These are phyloP conservation scores for Evansstolkia leycettana DNA, from an alignment of 495 filamentous ascomycete genomes.

Conservation along the genomic window DNA sequence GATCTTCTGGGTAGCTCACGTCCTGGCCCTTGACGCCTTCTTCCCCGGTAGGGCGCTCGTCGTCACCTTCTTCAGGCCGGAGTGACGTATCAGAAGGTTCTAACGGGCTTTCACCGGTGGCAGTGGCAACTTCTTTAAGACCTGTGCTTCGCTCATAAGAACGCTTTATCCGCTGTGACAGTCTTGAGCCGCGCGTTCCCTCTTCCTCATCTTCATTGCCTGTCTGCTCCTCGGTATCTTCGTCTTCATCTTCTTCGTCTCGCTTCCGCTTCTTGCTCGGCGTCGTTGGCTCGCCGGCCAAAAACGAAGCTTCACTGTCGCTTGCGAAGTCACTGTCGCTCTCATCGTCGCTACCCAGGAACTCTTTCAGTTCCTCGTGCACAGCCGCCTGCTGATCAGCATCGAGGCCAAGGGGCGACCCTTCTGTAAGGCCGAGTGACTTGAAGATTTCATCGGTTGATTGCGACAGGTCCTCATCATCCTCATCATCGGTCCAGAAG, in stretches of 20 bases:
- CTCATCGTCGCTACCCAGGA: slow-evolving; percentile 56
- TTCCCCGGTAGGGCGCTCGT: slow-evolving; percentile 25
- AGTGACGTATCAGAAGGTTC: slow-evolving; percentile 36
- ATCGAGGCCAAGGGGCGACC: slow-evolving; percentile 28
- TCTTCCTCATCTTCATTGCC: slow-evolving; percentile 6
- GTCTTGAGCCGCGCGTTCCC: slow-evolving; percentile 23
- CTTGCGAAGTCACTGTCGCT: slow-evolving; percentile 24
- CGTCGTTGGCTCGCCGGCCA: slow-evolving; percentile 14
- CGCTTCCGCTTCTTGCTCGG: slow-evolving; percentile 31
- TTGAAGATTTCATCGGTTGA: slow-evolving; percentile 33
- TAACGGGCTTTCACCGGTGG: slow-evolving; percentile 27
- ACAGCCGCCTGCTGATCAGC: slow-evolving; percentile 36
- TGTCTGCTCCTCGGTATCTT: slow-evolving; percentile 17
- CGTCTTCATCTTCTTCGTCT: slow-evolving; percentile 19
- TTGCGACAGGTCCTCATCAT: slow-evolving; percentile 17
- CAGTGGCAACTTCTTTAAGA: slow-evolving; percentile 33
- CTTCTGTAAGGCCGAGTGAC: slow-evolving; percentile 17
- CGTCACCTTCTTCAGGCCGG: slow-evolving; percentile 37
- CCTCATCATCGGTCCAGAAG: slow-evolving; percentile 26
- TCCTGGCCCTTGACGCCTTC: slow-evolving; percentile 6
- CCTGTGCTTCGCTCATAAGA: slow-evolving; percentile 34
- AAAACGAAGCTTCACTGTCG: slow-evolving; percentile 24
- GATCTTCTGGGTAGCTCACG: slow-evolving; percentile 14
- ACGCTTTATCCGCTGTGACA: slow-evolving; percentile 38
- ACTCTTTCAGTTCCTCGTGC: slow-evolving; percentile 67